Base-by-base conservation (phyloP, 2,329 filamentous ascomycete species). In the Aureobasidium lini region DNA sequence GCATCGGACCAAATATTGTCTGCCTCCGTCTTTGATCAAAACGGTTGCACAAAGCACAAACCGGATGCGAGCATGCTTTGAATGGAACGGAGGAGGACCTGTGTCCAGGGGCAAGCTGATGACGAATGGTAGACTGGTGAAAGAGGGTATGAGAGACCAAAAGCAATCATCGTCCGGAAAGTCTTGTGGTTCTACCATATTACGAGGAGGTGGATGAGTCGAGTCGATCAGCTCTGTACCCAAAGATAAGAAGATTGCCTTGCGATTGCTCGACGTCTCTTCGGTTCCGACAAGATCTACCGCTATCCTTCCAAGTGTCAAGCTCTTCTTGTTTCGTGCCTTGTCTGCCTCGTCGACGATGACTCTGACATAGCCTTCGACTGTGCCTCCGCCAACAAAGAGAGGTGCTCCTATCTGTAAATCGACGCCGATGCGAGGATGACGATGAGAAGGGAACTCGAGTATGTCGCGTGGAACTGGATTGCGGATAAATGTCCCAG, bases 371-470 rank as follows among this genome's bases (percentile, higher is more conserved):
- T 74, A 72, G 18, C 80, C 80, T 69, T 82, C 79, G 13, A 81
- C 73, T 10, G 76, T 80, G 8, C 79, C 78, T 31, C 80, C 80
- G 16, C 80, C 80, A n/a, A 82, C 78, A 61, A 80, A 82, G 8
- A 82, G 67, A 4, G 79, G 74, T 16, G 79, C 77, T 32, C 75
- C 76, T 28, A 80, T 69, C 52, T 78, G 77, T n/a, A 81, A 65
- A 15, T 77, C 78, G 7, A 80, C 69, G 39, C 75, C 72, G 2
- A 82, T 69, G 40, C 79, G 73, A 34, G 77, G 75, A 69, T 82
- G 78, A 47, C 73, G 74, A 64, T 76, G 73, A 11, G 70, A 73
- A 16, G 79, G 78, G 62, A 74, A 76, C 29, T 81, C 78, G 16
- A 82, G 64, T 29, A 82, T 71, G 49, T 81, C 79, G 39, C 72